These are phyloP conservation scores for Fragilariopsis cylindrus DNA, from an alignment of 108 stramenopile species.

Conservation along the genomic window DNA sequence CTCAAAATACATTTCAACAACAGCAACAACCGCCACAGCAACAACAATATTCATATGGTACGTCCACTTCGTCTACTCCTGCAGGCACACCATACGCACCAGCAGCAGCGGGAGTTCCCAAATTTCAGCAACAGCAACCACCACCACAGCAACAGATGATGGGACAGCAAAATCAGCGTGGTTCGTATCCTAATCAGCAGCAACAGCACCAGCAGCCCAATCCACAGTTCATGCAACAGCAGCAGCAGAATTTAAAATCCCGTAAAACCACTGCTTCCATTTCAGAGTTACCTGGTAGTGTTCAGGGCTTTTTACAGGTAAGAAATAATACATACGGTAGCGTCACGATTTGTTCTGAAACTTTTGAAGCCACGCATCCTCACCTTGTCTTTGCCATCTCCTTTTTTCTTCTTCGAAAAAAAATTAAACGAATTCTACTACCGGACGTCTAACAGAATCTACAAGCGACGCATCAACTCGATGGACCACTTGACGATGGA, in stretches of 20 bases:
- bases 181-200: not conserved
- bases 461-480: slow-evolving; percentile 68
- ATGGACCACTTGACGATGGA: slow-evolving; percentile 56
- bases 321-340: slow-evolving; percentile 7
- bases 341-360: not conserved
- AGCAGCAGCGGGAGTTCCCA: not conserved
- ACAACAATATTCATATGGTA: too few species aligned
- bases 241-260: not conserved
- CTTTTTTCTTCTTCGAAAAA: not conserved
- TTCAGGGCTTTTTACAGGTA: slow-evolving; percentile 74
- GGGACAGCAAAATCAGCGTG: slow-evolving; percentile 3
- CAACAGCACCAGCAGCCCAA: slow-evolving; percentile 16
- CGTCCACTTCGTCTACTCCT: too few species aligned
- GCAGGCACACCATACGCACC: not conserved
- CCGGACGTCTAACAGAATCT: slow-evolving; percentile 45
- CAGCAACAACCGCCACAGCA: slow-evolving; percentile 24
- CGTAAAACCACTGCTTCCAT: slow-evolving; percentile 50
- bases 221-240: not conserved
- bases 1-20: slow-evolving; percentile 18
- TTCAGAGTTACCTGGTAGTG: slow-evolving; percentile 53
- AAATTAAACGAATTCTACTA: not conserved
- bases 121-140: slow-evolving; percentile 4
- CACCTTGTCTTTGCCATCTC: not conserved
- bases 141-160: slow-evolving; percentile 8
- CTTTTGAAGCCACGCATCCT: not conserved